Evolutionary conservation across 2,329 filamentous ascomycete genomes (phyloP).

Genomic region (Claviceps arundinis): DNA sequence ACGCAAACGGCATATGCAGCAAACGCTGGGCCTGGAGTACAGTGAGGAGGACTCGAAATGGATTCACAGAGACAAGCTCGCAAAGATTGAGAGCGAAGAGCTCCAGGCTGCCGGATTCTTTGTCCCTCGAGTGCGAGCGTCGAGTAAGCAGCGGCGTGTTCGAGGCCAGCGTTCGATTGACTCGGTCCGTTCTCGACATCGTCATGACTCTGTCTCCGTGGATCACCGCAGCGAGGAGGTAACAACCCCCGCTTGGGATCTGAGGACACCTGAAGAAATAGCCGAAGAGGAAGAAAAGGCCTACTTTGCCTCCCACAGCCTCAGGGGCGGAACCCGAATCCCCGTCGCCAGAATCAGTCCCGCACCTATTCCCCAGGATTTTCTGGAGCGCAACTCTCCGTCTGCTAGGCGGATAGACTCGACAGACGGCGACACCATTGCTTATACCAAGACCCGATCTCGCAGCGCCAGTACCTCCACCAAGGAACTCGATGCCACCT

Average conservation of each 20-base stretch:
- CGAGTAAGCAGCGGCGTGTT: conserved; percentile 31
- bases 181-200: conserved; percentile 14
- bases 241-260: conserved; percentile 49
- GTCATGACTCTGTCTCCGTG: conserved; percentile 32
- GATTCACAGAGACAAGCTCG: conserved; percentile 78
- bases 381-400: conserved; percentile 61
- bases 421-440: conserved; percentile 44
- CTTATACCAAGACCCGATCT: conserved; percentile 48
- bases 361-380: conserved; percentile 56
- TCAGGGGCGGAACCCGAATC: conserved; percentile 64
- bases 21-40: conserved; percentile 13
- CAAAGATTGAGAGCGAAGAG: conserved; percentile 68
- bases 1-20: conserved; percentile 14
- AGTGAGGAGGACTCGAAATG: conserved; percentile 56
- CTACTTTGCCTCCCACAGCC: conserved; percentile 38
- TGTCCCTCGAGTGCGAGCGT: conserved; percentile 39
- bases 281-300: conserved; percentile 41
- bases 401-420: conserved; percentile 45
- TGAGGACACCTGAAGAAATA: conserved; percentile 66
- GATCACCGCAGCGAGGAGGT: conserved; percentile 17
- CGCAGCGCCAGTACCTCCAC: conserved; percentile 55
- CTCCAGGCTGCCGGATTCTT: conserved; percentile 65
- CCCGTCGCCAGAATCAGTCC: conserved; percentile 73
- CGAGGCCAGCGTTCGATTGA: conserved; percentile 7
- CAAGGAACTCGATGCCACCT: conserved; percentile 10